phyloP scores from a whole-genome alignment of 2,329 filamentous ascomycete species.

The Diaporthe vaccinii region DNA sequence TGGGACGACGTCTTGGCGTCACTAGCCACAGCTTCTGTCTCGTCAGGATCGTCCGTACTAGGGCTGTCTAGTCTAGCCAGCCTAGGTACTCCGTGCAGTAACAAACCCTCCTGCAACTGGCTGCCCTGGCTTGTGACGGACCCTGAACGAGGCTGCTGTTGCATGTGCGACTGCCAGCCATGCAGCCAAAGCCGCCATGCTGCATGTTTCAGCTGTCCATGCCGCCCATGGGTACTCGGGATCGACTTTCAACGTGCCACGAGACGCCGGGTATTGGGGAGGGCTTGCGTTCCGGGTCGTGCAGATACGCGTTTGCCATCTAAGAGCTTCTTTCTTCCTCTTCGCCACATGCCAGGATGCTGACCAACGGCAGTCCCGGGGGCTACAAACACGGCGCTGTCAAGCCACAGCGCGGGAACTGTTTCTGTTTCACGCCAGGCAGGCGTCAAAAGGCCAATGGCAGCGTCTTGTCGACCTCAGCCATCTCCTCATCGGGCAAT shows the following conservation, averaged over 20 bases:
- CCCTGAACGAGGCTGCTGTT: neutral
- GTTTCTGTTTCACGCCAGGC: neutral
- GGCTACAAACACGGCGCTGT: neutral
- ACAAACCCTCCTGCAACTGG: neutral
- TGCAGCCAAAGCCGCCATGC: slow-evolving; percentile 12
- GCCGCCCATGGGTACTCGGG: neutral
- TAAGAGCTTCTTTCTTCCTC: neutral
- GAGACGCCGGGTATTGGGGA: neutral
- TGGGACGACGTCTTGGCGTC: slow-evolving; percentile 19
- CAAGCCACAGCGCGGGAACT: slow-evolving; percentile 17
- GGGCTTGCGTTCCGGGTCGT: neutral
- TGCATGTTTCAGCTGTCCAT: slow-evolving; percentile 37
- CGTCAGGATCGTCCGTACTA: neutral
- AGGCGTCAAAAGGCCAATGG: slow-evolving; percentile 8
- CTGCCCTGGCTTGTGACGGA: neutral
- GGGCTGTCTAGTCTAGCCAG: neutral
- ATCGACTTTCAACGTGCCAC: slow-evolving; percentile 22
- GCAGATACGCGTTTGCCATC: slow-evolving; percentile 1
- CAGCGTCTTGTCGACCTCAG: neutral
- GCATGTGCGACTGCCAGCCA: neutral
- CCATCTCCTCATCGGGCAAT: slow-evolving; percentile 32
- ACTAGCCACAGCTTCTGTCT: slow-evolving; percentile 27
- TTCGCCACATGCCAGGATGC: slow-evolving; percentile 5
- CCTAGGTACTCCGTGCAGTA: neutral
- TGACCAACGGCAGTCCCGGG: neutral